phyloP scores from a whole-genome alignment of 768 basidiomycete species.

The Phylloporus scabripes region DNA sequence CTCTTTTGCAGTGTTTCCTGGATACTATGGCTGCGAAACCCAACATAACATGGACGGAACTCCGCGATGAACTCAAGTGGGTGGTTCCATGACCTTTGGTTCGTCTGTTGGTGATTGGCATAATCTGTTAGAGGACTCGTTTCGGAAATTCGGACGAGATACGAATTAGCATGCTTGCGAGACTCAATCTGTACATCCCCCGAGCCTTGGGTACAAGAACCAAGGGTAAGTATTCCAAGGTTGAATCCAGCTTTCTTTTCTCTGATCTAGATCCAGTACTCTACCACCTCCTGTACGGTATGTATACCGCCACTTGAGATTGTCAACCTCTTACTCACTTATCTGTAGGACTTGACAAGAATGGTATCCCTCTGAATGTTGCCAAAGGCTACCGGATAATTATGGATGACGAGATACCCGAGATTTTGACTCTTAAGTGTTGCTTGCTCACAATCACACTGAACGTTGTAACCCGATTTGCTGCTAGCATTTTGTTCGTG shows the following conservation, averaged over 20 bases:
- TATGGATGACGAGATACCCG: not conserved
- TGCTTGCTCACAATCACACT: no score
- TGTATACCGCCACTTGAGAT: not conserved
- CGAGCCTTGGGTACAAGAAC: constrained; percentile 10
- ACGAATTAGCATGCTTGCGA: constrained; percentile 4
- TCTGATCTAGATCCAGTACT: constrained; percentile 5
- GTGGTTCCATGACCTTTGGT: not conserved
- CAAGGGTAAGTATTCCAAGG: constrained; percentile 16
- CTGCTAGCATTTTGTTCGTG: not conserved
- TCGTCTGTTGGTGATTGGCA: not conserved
- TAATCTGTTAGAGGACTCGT: constrained; percentile 7
- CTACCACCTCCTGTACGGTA: constrained; percentile 11
- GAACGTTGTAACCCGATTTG: no score
- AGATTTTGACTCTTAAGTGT: not conserved
- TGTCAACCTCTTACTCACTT: not conserved
- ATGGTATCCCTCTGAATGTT: constrained; percentile 7
- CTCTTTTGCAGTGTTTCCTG: constrained; percentile 16
- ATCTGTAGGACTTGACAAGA: constrained; percentile 11
- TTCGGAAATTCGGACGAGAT: constrained; percentile 10
- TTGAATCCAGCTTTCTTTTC: not conserved
- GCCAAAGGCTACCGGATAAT: not conserved
- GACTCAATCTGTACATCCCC: not conserved
- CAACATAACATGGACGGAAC: constrained; percentile 17
- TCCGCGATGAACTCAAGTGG: constrained; percentile 15
- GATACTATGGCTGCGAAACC: constrained; percentile 8